These are phyloP conservation scores for Chalciporus piperatus DNA, from an alignment of 768 basidiomycete species.

Conservation along the genomic window DNA sequence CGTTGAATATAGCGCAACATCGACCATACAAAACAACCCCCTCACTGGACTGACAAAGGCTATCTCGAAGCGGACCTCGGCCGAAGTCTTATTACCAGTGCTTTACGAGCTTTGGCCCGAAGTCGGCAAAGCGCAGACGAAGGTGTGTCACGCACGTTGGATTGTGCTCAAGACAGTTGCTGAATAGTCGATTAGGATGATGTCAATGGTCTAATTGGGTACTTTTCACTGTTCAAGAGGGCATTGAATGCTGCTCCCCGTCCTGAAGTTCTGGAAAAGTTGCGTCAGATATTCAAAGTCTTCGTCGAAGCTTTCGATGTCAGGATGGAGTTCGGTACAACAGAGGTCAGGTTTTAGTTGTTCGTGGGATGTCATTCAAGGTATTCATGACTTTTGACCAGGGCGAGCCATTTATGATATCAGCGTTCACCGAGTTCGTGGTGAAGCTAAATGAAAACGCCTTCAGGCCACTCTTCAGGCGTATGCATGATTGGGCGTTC, in stretches of 20 bases:
- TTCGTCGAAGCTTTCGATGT: constrained; percentile 79
- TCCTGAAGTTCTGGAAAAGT: constrained; percentile 58
- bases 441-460: constrained; percentile 89
- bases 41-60: constrained; percentile 52
- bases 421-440: constrained; percentile 84
- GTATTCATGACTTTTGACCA: constrained; percentile 22
- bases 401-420: constrained; percentile 54
- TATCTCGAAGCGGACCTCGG: constrained; percentile 66
- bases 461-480: constrained; percentile 90
- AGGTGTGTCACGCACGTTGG: constrained; percentile 30
- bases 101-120: constrained; percentile 57
- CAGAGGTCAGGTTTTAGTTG: constrained; percentile 22
- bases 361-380: background rate
- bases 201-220: constrained; percentile 34
- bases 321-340: constrained; percentile 27
- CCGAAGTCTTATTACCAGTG: constrained; percentile 65
- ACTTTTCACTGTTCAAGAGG: constrained; percentile 68
- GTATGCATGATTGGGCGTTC: constrained; percentile 94
- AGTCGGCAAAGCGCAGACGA: constrained; percentile 32
- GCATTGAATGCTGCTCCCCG: constrained; percentile 64
- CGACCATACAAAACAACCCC: constrained; percentile 21
- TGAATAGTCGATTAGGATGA: constrained; percentile 16
- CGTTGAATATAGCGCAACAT: constrained; percentile 38
- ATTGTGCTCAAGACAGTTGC: background rate
- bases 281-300: constrained; percentile 69